phyloP scores from a whole-genome alignment of 371 early-diverging fungal species.

The Quaeritorhiza haematococci region DNA sequence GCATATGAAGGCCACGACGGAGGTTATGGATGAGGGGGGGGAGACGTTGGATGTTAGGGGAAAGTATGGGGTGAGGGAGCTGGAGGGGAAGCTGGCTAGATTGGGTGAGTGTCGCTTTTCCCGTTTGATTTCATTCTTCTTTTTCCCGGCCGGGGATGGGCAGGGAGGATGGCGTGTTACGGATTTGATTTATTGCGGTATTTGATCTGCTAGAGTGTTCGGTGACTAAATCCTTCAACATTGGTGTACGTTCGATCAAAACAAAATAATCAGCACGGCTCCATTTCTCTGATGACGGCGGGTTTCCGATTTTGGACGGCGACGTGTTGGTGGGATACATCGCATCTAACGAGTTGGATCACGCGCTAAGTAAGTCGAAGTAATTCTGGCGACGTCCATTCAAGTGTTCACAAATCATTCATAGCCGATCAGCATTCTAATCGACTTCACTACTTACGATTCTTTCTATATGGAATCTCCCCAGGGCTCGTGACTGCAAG shows the following conservation, averaged over 20 bases:
- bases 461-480: neutral
- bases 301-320: slow-evolving; percentile 77
- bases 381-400: slow-evolving; percentile 16
- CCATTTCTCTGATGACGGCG: slow-evolving; percentile 64
- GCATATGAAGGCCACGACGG: slow-evolving; percentile 55
- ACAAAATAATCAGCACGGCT: too few relatives aligned
- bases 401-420: slow-evolving; percentile 37
- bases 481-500: neutral
- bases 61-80: slow-evolving; percentile 17
- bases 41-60: slow-evolving; percentile 47
- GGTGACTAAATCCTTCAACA: slow-evolving; percentile 7
- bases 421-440: slow-evolving; percentile 13
- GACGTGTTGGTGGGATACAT: slow-evolving; percentile 78
- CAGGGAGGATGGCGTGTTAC: neutral
- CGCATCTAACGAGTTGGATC: slow-evolving; percentile 73
- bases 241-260: too few relatives aligned
- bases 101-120: slow-evolving; percentile 18
- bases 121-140: too few relatives aligned
- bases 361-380: slow-evolving; percentile 51
- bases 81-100: slow-evolving; percentile 31
- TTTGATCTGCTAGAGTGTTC: neutral
- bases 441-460: neutral
- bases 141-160: too few relatives aligned
- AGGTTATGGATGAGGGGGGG: slow-evolving; percentile 54
- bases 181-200: neutral